Percentiles rank a stretch among this genome's conserved stretches.
phyloP scores from a whole-genome alignment of 768 basidiomycete species.

The Lyophyllum decastes region DNA sequence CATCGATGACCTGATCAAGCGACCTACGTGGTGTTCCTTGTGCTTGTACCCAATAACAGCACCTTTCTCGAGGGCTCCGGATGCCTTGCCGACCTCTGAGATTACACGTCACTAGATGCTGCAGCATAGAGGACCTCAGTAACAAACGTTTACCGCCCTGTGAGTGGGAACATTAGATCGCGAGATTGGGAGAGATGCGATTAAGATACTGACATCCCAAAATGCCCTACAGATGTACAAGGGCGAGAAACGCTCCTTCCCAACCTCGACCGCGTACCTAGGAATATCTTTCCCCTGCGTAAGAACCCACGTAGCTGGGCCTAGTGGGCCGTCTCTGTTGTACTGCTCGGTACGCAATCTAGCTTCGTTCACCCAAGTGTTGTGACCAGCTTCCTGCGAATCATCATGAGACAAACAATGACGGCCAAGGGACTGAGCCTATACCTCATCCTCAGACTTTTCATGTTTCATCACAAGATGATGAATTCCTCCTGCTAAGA shows the following conservation, averaged over 20 bases:
- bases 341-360: slow-evolving; percentile 52
- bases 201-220: slow-evolving; percentile 45
- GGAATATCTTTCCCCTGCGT: slow-evolving; percentile 63
- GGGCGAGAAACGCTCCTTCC: slow-evolving; percentile 49
- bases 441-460: slow-evolving; percentile 58
- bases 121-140: slow-evolving; percentile 12
- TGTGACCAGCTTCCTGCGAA: slow-evolving; percentile 47
- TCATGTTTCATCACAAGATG: slow-evolving; percentile 34
- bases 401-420: neutral
- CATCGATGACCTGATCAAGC: neutral
- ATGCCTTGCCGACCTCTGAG: slow-evolving; percentile 70
- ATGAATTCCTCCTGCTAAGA: slow-evolving; percentile 4
- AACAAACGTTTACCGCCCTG: slow-evolving; percentile 60
- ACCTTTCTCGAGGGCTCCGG: slow-evolving; percentile 56
- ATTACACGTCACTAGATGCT: neutral
- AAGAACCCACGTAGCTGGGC: slow-evolving; percentile 64
- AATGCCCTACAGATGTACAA: slow-evolving; percentile 64
- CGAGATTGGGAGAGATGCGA: neutral
- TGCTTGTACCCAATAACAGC: slow-evolving; percentile 62
- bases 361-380: slow-evolving; percentile 60
- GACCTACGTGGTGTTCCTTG: slow-evolving; percentile 58
- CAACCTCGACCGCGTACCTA: slow-evolving; percentile 54
- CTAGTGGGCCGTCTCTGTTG: slow-evolving; percentile 40
- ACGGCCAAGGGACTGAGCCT: neutral
- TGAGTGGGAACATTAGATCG: neutral